Evolutionary conservation across 495 filamentous ascomycete species (phyloP).

Genomic region (Aspergillus cristatus): DNA sequence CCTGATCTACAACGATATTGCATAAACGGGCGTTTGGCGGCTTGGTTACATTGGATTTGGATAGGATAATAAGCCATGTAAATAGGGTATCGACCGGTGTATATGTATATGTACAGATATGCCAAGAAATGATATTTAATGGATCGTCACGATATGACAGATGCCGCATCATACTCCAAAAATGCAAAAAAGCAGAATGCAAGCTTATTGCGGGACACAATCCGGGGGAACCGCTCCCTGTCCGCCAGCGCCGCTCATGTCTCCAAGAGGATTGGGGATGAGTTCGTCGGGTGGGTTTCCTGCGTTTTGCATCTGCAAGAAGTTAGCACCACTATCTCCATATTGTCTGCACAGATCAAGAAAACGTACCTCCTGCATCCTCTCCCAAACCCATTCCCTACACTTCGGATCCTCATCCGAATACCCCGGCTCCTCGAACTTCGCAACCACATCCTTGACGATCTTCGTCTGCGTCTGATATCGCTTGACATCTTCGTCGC

Average conservation of each 20-base stretch:
- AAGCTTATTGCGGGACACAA: conserved; percentile 29
- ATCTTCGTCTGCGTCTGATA: conserved; percentile 75
- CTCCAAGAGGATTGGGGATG: conserved; percentile 60
- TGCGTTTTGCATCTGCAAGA: conserved; percentile 86
- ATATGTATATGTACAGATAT: conserved; percentile 21
- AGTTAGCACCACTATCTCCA: no score
- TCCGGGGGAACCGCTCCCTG: conserved; percentile 25
- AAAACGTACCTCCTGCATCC: conserved; percentile 89
- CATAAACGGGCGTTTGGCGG: conserved; percentile 14
- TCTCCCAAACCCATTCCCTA: conserved; percentile 87
- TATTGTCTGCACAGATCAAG: no score
- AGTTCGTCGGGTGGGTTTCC: conserved; percentile 85
- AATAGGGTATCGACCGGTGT: conserved; percentile 9
- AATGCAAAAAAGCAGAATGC: conserved; percentile 1
- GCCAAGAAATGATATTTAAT: conserved; percentile 2
- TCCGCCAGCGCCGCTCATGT: conserved; percentile 19
- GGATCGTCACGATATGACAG: conserved; percentile 1
- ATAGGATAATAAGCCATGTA: no score
- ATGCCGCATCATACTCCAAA: no score
- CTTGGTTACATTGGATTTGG: no score
- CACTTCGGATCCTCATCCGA: conserved; percentile 71
- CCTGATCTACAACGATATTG: conserved; percentile 4
- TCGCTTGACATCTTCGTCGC: conserved; percentile 60
- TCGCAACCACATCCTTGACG: conserved; percentile 79
- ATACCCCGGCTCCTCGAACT: conserved; percentile 74